Evolutionary conservation across 1,139 yeast genomes (phyloP).

Genomic region (Taphrina wiesneri): DNA sequence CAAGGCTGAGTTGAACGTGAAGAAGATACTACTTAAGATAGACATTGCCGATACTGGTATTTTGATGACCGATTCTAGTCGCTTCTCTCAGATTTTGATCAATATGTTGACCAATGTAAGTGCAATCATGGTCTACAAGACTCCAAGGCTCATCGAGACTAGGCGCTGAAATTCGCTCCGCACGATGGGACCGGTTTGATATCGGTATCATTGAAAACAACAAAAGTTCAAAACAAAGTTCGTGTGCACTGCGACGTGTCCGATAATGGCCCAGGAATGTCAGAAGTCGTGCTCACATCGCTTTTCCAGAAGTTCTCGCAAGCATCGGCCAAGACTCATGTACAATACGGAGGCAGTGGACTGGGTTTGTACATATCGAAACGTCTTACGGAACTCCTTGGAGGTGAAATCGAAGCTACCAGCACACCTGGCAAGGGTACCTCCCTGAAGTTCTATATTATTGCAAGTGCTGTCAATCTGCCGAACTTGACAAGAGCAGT

Average conservation of each 20-base stretch:
- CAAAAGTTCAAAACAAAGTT: not conserved
- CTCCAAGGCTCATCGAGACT: not conserved
- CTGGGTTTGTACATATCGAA: slow-evolving; percentile 40
- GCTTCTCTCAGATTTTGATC: slow-evolving; percentile 27
- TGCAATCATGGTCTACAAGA: not conserved
- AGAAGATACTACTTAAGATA: slow-evolving; percentile 18
- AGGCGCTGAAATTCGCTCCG: slow-evolving; percentile 15
- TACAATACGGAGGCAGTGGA: slow-evolving; percentile 40
- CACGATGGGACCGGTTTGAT: slow-evolving; percentile 9
- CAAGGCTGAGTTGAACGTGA: slow-evolving; percentile 36
- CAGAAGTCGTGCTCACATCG: slow-evolving; percentile 1
- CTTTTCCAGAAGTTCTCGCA: slow-evolving; percentile 39
- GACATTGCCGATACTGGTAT: slow-evolving; percentile 30
- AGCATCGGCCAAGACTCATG: slow-evolving; percentile 40
- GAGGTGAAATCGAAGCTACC: slow-evolving; percentile 39
- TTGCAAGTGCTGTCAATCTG: slow-evolving; percentile 1
- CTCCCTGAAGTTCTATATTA: slow-evolving; percentile 37
- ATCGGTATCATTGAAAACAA: not conserved
- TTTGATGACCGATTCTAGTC: slow-evolving; percentile 9
- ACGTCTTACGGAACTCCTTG: slow-evolving; percentile 39
- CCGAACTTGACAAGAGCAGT: not conserved
- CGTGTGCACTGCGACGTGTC: slow-evolving; percentile 10
- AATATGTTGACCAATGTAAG: slow-evolving; percentile 30
- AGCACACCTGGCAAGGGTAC: slow-evolving; percentile 38
- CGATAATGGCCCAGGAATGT: slow-evolving; percentile 33